A percentile compares a stretch with the other conserved stretches of the same genome.
phyloP scores from a whole-genome alignment of 1,139 yeast genomes.

The Protomyces gravidus region DNA sequence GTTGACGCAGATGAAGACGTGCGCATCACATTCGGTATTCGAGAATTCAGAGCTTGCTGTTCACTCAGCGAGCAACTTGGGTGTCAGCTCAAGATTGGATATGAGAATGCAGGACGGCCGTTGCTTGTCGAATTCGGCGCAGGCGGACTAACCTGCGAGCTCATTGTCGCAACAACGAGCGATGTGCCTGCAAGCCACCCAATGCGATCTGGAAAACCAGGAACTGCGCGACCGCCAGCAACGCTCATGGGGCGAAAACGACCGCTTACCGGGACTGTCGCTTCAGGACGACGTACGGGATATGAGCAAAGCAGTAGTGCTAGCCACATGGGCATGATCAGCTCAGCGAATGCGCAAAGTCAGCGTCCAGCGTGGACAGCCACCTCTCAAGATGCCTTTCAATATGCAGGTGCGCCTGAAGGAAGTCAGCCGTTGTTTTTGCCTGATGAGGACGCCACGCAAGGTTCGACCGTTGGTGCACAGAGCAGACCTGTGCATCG shows the following conservation, averaged over 20 bases:
- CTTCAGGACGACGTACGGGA: not conserved
- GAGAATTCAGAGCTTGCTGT: slow-evolving; percentile 37
- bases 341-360: not conserved
- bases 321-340: not conserved
- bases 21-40: slow-evolving; percentile 37
- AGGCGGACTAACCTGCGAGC: slow-evolving; percentile 11
- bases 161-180: slow-evolving; percentile 22
- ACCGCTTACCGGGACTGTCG: not conserved
- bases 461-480: not conserved
- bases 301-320: not conserved
- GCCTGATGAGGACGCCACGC: not conserved
- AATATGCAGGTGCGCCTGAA: not conserved
- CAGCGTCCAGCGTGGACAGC: not conserved
- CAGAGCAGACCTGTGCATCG: not conserved
- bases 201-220: not conserved
- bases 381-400: too few species aligned
- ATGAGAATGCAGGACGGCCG: slow-evolving; percentile 13
- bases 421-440: not conserved
- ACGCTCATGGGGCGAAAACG: not conserved
- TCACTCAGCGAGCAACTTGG: not conserved
- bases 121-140: slow-evolving; percentile 13
- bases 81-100: not conserved
- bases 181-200: not conserved
- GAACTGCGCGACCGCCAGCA: not conserved
- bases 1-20: slow-evolving; percentile 34